A percentile compares a stretch with the other conserved stretches of the same genome.
phyloP scores from a whole-genome alignment of 495 filamentous ascomycete genomes.

The Echria macrotheca region DNA sequence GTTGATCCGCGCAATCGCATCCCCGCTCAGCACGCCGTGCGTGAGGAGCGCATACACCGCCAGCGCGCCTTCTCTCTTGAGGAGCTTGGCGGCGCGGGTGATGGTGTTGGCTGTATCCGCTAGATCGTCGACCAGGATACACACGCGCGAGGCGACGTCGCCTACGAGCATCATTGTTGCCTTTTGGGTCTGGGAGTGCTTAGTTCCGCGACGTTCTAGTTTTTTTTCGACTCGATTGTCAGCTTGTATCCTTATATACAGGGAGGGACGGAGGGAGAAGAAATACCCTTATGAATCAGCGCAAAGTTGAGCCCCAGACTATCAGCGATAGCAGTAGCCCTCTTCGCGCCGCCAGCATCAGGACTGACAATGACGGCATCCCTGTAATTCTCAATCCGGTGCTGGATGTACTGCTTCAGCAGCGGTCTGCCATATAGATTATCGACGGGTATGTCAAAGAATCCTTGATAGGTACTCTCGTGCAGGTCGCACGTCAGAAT shows the following conservation, averaged over 20 bases:
- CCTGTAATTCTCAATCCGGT: constrained; percentile 78
- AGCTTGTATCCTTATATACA: too few relatives aligned
- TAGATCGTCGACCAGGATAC: constrained; percentile 91
- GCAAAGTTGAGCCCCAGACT: constrained; percentile 89
- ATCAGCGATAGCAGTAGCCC: constrained; percentile 94
- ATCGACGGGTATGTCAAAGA: constrained; percentile 97
- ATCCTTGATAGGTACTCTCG: constrained; percentile 70
- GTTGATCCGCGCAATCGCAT: constrained; percentile 93
- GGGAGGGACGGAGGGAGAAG: too few relatives aligned
- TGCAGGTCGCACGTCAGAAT: constrained; percentile 96
- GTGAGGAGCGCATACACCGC: constrained; percentile 87
- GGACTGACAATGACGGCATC: constrained; percentile 92
- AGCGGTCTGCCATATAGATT: constrained; percentile 89
- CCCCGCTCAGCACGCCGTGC: constrained; percentile 89
- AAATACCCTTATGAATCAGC: constrained; percentile 98
- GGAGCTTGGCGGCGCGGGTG: constrained; percentile 87
- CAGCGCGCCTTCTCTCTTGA: constrained; percentile 89
- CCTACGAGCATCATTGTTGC: constrained; percentile 99
- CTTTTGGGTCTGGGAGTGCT: constrained; percentile 88
- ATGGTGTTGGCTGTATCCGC: constrained; percentile 96
- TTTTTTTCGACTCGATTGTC: too few relatives aligned
- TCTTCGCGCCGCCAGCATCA: constrained; percentile 97
- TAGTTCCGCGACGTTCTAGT: constrained; percentile 95
- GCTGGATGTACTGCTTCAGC: constrained; percentile 83
- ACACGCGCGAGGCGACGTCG: constrained; percentile 72